Percentiles rank a stretch among this genome's conserved stretches.
Evolutionary conservation across 1,139 yeast species (phyloP).

Genomic region (Pneumocystis carinii): DNA sequence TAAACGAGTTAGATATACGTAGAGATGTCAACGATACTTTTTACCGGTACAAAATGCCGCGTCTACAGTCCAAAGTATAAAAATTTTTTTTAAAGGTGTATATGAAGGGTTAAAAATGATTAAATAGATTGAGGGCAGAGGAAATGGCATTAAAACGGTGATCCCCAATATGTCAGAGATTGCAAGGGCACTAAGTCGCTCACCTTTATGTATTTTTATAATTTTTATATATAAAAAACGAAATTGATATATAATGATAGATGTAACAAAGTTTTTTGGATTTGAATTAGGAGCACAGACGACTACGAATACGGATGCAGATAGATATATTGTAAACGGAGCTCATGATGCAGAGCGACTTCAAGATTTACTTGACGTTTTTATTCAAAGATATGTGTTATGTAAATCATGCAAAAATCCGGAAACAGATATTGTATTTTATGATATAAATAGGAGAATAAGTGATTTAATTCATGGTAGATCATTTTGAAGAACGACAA

Average conservation of each 20-base stretch:
- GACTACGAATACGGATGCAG: constrained; percentile 58
- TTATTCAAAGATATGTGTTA: constrained; percentile 78
- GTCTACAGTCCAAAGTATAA: constrained; percentile 60
- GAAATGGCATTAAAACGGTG: constrained; percentile 97
- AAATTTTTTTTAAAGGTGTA: neutral
- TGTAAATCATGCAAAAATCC: constrained; percentile 96
- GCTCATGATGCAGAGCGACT: constrained; percentile 79
- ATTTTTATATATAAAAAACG: neutral
- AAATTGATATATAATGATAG: neutral
- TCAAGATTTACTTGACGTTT: constrained; percentile 89
- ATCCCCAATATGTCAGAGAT: constrained; percentile 82
- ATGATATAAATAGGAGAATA: no score
- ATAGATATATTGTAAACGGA: constrained; percentile 87
- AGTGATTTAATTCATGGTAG: neutral
- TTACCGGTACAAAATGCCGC: constrained; percentile 98
- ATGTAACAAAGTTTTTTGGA: constrained; percentile 81
- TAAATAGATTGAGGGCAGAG: constrained; percentile 74
- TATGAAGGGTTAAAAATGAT: neutral
- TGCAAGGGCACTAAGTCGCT: constrained; percentile 87
- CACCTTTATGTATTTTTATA: constrained; percentile 45
- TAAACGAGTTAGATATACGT: constrained; percentile 41
- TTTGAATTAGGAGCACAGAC: constrained; percentile 97
- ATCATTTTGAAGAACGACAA: constrained; percentile 55
- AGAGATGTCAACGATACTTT: constrained; percentile 97
- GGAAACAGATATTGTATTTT: constrained; percentile 66